Percentiles rank a stretch among this genome's conserved stretches.
Evolutionary conservation across 352 stramenopile species (phyloP).

Genomic region (Globisporangium mamillatum): DNA sequence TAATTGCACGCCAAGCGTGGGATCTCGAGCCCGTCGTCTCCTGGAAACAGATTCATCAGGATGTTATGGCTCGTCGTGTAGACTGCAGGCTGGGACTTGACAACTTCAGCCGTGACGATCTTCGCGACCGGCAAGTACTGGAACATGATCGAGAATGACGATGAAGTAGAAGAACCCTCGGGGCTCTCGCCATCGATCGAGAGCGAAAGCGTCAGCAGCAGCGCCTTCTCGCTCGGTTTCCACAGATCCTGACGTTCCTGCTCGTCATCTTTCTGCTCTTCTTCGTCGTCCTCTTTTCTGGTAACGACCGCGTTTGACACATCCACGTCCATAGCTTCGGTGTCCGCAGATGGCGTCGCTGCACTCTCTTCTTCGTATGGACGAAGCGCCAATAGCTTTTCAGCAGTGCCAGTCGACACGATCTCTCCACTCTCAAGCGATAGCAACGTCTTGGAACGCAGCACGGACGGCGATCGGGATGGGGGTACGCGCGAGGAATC

Average conservation of each 20-base stretch:
- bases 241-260: constrained; percentile 33
- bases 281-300: constrained; percentile 15
- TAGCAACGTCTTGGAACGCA: constrained; percentile 18
- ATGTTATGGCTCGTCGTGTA: constrained; percentile 22
- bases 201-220: constrained; percentile 45
- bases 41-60: constrained; percentile 62
- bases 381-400: constrained; percentile 45
- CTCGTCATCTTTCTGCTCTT: not conserved
- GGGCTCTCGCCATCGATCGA: constrained; percentile 36
- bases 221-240: constrained; percentile 47
- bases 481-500: constrained; percentile 23
- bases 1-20: constrained; percentile 50
- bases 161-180: constrained; percentile 20
- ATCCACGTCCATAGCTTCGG: constrained; percentile 35
- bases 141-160: constrained; percentile 55
- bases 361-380: constrained; percentile 28
- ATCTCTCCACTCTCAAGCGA: constrained; percentile 41
- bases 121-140: constrained; percentile 55
- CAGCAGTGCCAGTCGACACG: constrained; percentile 28
- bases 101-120: constrained; percentile 54
- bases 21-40: constrained; percentile 45
- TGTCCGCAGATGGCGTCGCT: not conserved
- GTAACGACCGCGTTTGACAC: constrained; percentile 8
- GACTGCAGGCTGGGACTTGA: constrained; percentile 18
- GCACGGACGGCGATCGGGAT: constrained; percentile 51